Conservation (phyloP, 352 stramenopile species). For the Phytophthora pseudosyringae region DNA sequence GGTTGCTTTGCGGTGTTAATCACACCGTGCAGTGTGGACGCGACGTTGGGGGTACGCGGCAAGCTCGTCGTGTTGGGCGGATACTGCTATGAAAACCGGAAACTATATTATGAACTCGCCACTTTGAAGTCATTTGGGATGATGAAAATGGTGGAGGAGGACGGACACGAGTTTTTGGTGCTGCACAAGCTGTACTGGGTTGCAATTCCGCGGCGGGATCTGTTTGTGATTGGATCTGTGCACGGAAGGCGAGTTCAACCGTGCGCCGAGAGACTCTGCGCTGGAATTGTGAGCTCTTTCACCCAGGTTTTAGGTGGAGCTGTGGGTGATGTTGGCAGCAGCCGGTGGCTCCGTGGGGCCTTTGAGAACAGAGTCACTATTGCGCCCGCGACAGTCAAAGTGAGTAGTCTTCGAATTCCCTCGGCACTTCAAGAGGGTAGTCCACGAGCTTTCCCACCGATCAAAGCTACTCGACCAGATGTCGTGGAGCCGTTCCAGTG, state of each 20-base stretch:
- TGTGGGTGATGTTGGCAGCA: background rate
- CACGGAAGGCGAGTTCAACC: slow-evolving; percentile 26
- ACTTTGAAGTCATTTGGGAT: slow-evolving; percentile 29
- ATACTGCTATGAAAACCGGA: slow-evolving; percentile 9
- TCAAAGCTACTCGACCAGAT: slow-evolving; percentile 1
- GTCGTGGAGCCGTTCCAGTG: slow-evolving; percentile 16
- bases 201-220: slow-evolving; percentile 20
- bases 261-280: slow-evolving; percentile 20
- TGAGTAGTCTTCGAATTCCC: background rate
- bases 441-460: background rate
- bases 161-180: slow-evolving; percentile 16
- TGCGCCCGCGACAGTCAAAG: slow-evolving; percentile 15
- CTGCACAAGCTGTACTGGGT: slow-evolving; percentile 24
- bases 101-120: slow-evolving; percentile 19
- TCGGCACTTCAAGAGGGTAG: background rate
- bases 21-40: background rate
- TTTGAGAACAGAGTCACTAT: slow-evolving; percentile 23
- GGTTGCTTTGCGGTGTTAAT: slow-evolving; percentile 24
- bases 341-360: slow-evolving; percentile 7
- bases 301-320: slow-evolving; percentile 28
- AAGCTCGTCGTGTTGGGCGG: slow-evolving; percentile 4
- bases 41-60: background rate
- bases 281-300: slow-evolving; percentile 29
- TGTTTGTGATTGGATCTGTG: slow-evolving; percentile 36
- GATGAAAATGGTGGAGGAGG: slow-evolving; percentile 18